phyloP scores from a whole-genome alignment of 345 rosid species.

The Erodium maritimum region DNA sequence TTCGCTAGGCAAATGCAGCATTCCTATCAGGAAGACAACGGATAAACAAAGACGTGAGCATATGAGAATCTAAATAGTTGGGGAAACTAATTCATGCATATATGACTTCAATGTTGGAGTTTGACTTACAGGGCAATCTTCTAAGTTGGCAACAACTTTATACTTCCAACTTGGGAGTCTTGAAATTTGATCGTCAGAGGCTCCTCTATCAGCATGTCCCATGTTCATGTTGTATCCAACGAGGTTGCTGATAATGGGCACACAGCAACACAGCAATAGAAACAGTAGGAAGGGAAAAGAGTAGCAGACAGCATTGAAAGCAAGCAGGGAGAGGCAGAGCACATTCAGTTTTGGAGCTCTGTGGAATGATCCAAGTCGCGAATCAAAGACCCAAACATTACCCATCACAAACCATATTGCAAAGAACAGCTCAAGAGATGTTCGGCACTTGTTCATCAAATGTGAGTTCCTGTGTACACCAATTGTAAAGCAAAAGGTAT shows the following conservation, averaged over 20 bases:
- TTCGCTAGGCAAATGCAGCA: conserved; percentile 86
- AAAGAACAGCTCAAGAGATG: conserved; percentile 87
- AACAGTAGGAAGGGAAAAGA: conserved; percentile 86
- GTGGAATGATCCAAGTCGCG: conserved; percentile 68
- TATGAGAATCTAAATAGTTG: too few relatives aligned
- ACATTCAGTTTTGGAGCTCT: conserved; percentile 78
- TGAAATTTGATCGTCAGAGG: conserved; percentile 86
- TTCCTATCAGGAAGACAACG: conserved; percentile 37
- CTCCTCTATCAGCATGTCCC: conserved; percentile 69
- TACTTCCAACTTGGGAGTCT: conserved; percentile 70
- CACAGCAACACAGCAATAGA: conserved; percentile 74
- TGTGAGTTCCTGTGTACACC: conserved; percentile 42
- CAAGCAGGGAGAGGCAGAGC: conserved; percentile 77
- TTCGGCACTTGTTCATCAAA: conserved; percentile 86
- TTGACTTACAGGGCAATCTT: conserved; percentile 39
- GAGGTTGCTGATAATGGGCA: conserved; percentile 61
- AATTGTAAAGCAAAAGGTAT: conserved; percentile 4
- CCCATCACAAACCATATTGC: conserved; percentile 99
- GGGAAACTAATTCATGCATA: too few relatives aligned
- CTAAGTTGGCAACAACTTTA: conserved; percentile 32
- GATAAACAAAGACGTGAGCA: neutral
- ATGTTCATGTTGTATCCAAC: conserved; percentile 93
- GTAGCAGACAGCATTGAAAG: conserved; percentile 88
- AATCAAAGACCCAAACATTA: conserved; percentile 93
- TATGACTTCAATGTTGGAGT: neutral